Evolutionary conservation across 345 rosid genomes (phyloP).

Genomic region (Murraya paniculata): DNA sequence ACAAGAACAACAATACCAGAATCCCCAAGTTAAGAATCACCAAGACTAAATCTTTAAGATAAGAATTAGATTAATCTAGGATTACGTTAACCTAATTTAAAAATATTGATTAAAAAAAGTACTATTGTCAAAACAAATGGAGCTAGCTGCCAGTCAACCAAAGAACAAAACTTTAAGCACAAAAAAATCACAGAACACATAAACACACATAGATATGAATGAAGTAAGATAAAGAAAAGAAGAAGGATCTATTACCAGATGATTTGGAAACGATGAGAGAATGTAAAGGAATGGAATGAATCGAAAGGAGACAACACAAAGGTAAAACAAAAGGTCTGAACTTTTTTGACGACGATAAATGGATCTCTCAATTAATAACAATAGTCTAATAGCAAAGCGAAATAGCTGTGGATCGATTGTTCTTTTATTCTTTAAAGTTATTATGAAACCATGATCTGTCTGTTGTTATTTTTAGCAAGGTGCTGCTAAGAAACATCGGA

Average conservation of each 20-base stretch:
- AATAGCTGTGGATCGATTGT: background rate
- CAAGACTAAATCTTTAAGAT: background rate
- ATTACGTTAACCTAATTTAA: background rate
- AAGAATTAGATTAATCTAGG: background rate
- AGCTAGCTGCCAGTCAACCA: background rate
- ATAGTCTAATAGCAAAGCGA: background rate
- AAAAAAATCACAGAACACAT: background rate
- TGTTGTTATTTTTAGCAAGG: conserved; percentile 14
- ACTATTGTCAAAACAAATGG: background rate
- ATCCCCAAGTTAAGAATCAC: background rate
- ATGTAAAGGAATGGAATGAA: background rate
- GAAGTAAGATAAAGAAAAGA: background rate
- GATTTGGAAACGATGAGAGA: background rate
- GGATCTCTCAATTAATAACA: conserved; percentile 10
- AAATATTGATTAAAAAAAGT: background rate
- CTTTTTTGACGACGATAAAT: background rate
- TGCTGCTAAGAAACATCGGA: conserved; percentile 15
- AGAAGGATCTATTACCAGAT: conserved; percentile 15
- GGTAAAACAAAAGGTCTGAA: background rate
- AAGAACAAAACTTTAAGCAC: background rate
- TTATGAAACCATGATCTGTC: background rate
- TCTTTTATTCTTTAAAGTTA: background rate
- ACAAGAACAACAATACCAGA: background rate
- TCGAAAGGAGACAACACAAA: background rate
- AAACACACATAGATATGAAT: background rate